Evolutionary conservation across 1,284 basidiomycete genomes (phyloP), one percentile per base, ranked within the genome.

Genomic region (Ustilago shanxiensis): DNA sequence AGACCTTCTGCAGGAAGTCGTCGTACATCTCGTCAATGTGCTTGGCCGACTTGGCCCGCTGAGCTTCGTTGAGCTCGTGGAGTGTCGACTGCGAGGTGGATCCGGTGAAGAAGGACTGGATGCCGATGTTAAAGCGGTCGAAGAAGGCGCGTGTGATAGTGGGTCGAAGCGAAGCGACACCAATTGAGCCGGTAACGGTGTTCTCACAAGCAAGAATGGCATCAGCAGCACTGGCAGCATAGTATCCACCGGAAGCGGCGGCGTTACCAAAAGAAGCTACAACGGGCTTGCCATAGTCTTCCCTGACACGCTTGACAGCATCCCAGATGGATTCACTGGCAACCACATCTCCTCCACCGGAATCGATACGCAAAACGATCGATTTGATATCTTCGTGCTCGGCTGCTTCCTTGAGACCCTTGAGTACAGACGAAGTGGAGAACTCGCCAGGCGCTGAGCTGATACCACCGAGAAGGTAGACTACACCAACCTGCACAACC

Each of bases 181-280:
- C 86, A 53, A 87, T 87, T 29, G 86, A 87, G 49, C 87, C 87
- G 13, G 87, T 88, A 16, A 88, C 72, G 13, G 87, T 87, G 18
- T 80, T 86, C 50, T 87, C 86, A 79, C 71, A 73, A 18, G 85
- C 84, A n/a, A 85, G 71, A 49, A 86, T 85, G 16, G 81, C 82
- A 53, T 86, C 85, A 2, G 86, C 82, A 44, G 79, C 80, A 33
- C 75, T 77, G 9, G 83, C 78, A 26, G 79, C 77, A 37, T 84
- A 84, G 74, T 88, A 88, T 11, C 87, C 87, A 11, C 87, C 87
- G 11, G 80, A 83, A 10, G 87, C 87, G 16, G 82, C 80, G 22
- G 84, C 74, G 60, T 87, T 87, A n/a, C 86, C 87, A 59, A 88
- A 87, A 41, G 84, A 86, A 1, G 86, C 87, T 20, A 88, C 82